phyloP scores from a whole-genome alignment of 2,329 filamentous ascomycete genomes.

The Talaromyces sp. region DNA sequence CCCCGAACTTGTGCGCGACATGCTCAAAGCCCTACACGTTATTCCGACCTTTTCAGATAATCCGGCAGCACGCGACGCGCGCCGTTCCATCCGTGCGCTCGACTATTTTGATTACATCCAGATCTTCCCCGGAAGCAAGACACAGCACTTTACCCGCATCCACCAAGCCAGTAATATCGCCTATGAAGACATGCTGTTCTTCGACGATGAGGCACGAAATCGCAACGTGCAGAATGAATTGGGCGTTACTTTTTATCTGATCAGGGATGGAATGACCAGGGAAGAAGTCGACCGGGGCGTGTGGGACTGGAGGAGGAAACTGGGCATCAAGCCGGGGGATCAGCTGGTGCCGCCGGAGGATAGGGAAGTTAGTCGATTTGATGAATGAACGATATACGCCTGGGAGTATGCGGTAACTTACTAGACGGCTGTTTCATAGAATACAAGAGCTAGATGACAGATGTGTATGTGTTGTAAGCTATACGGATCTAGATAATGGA shows the following conservation, averaged over 20 bases:
- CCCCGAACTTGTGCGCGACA: slow-evolving; percentile 72
- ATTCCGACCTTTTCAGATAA: slow-evolving; percentile 41
- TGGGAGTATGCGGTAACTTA: neutral
- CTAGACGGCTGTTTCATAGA: neutral
- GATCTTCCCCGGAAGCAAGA: slow-evolving; percentile 72
- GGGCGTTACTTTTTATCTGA: slow-evolving; percentile 78
- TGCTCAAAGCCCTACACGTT: slow-evolving; percentile 69
- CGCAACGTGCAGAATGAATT: slow-evolving; percentile 67
- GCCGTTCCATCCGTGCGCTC: slow-evolving; percentile 42
- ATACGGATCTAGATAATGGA: neutral
- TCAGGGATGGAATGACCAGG: slow-evolving; percentile 71
- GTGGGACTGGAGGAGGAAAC: slow-evolving; percentile 64
- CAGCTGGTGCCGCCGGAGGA: slow-evolving; percentile 8
- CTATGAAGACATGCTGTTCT: slow-evolving; percentile 88
- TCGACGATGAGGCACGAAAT: slow-evolving; percentile 87
- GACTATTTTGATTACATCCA: slow-evolving; percentile 55
- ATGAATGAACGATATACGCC: slow-evolving; percentile 3
- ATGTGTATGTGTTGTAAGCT: neutral
- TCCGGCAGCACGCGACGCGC: slow-evolving; percentile 32
- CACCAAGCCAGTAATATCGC: slow-evolving; percentile 63
- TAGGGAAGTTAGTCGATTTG: slow-evolving; percentile 10
- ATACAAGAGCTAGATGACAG: neutral
- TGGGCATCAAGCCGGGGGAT: slow-evolving; percentile 9
- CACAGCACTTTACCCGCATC: slow-evolving; percentile 74
- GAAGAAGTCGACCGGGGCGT: slow-evolving; percentile 75